Percentiles rank a stretch among this genome's conserved stretches.
These are phyloP conservation scores for Ophiorrhiza pumila DNA, from an alignment of 257 asterid species.

Conservation along the genomic window DNA sequence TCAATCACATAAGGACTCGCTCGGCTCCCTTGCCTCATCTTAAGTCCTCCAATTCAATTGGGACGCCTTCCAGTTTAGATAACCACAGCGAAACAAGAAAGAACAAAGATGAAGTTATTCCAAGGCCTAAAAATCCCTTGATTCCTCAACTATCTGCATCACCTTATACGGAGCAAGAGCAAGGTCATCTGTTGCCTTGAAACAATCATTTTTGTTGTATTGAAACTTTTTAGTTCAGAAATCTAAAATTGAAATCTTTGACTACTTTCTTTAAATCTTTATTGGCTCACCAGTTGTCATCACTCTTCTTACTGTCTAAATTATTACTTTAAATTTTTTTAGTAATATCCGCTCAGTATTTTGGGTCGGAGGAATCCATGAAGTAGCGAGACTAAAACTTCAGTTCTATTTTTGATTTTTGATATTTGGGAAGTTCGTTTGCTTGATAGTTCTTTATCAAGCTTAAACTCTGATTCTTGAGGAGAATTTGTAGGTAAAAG, in stretches of 20 bases:
- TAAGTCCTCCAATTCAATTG: slow-evolving; percentile 29
- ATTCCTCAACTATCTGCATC: slow-evolving; percentile 31
- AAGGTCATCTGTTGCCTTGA: slow-evolving; percentile 10
- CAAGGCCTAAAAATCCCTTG: slow-evolving; percentile 19
- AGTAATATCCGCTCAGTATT: neutral
- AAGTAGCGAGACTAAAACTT: slow-evolving; percentile 1
- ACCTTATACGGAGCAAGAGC: slow-evolving; percentile 10
- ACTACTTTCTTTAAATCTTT: no score
- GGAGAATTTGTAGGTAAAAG: slow-evolving; percentile 46
- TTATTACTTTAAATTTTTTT: neutral
- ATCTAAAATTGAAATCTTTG: no score
- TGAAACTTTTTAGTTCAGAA: neutral
- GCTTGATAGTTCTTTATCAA: neutral
- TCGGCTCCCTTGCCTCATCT: slow-evolving; percentile 54
- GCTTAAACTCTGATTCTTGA: slow-evolving; percentile 13
- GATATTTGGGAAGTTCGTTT: no score
- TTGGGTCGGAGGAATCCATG: neutral
- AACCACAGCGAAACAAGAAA: slow-evolving; percentile 2
- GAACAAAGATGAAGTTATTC: slow-evolving; percentile 25
- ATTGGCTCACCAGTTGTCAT: no score
- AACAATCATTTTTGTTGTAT: neutral
- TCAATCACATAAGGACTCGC: slow-evolving; percentile 73
- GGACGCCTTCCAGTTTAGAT: slow-evolving; percentile 15
- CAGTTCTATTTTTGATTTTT: neutral
- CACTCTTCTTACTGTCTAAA: no score